phyloP scores from a whole-genome alignment of 805 yeast species.

The Dipodascus albidus region DNA sequence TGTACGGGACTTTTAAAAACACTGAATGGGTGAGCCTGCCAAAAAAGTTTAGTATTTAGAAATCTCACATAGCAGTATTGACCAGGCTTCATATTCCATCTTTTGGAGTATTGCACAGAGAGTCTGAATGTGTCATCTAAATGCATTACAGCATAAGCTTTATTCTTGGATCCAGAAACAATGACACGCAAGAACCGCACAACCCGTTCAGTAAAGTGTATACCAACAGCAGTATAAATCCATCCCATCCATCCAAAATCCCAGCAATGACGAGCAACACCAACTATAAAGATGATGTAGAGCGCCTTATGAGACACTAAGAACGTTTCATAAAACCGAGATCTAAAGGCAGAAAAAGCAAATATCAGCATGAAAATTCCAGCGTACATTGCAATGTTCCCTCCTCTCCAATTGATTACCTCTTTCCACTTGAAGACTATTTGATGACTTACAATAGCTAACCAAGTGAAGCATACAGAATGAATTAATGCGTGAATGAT shows the following conservation, averaged over 20 bases:
- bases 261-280: conserved; percentile 46
- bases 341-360: conserved; percentile 40
- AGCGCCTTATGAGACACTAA: conserved; percentile 32
- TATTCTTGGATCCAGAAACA: conserved; percentile 3
- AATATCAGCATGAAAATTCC: conserved; percentile 34
- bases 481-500: conserved; percentile 19
- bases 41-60: conserved; percentile 29
- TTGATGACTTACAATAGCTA: conserved; percentile 8
- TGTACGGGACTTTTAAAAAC: conserved; percentile 3
- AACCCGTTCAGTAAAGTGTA: conserved; percentile 8
- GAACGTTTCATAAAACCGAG: conserved; percentile 44
- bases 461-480: conserved; percentile 13
- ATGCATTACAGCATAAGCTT: conserved; percentile 5
- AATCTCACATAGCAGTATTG: conserved; percentile 41
- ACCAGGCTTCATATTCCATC: conserved; percentile 41
- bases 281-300: conserved; percentile 34
- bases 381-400: conserved; percentile 32
- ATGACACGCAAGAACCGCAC: conserved; percentile 4
- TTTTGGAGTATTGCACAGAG: conserved; percentile 27
- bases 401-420: conserved; percentile 29
- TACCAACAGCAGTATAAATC: conserved; percentile 27
- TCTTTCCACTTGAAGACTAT: conserved; percentile 19
- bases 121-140: conserved; percentile 14
- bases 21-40: conserved; percentile 71
- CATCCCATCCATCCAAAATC: conserved; percentile 41